These are phyloP conservation scores for Ramaria rubella DNA, from an alignment of 768 basidiomycete genomes.

Conservation along the genomic window DNA sequence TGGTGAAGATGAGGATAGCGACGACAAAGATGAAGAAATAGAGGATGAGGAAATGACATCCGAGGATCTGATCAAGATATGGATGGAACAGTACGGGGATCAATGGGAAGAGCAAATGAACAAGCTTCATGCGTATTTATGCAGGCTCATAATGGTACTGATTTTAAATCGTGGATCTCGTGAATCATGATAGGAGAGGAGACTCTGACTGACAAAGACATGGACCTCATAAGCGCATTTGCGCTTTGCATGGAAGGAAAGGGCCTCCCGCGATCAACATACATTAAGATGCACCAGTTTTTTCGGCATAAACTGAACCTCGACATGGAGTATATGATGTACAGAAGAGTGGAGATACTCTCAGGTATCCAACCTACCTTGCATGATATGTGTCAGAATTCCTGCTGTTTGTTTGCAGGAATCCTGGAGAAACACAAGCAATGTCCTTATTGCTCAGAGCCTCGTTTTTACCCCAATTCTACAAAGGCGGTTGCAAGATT, in stretches of 20 bases:
- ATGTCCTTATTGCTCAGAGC: slow-evolving; percentile 33
- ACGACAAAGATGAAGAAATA: too few species aligned
- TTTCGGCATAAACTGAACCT: slow-evolving; percentile 2
- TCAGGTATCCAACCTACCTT: slow-evolving; percentile 26
- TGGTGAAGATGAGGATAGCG: too few species aligned
- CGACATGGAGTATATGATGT: neutral
- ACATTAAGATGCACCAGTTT: neutral
- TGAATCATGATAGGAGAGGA: too few species aligned
- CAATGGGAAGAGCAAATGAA: too few species aligned
- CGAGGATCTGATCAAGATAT: too few species aligned
- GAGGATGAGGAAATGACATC: too few species aligned
- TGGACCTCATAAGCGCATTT: neutral
- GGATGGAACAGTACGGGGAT: too few species aligned
- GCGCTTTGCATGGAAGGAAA: neutral
- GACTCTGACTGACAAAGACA: too few species aligned
- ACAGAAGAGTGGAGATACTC: slow-evolving; percentile 23
- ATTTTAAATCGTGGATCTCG: too few species aligned
- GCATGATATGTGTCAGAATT: slow-evolving; percentile 39
- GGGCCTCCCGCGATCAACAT: neutral
- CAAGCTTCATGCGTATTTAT: too few species aligned
- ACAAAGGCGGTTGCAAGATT: slow-evolving; percentile 26
- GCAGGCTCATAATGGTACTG: too few species aligned
- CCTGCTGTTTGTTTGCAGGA: slow-evolving; percentile 35
- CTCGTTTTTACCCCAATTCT: slow-evolving; percentile 18
- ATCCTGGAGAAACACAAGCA: slow-evolving; percentile 18